Evolutionary conservation across 2,329 filamentous ascomycete species (phyloP).

Genomic region (Colletotrichum coccodes): DNA sequence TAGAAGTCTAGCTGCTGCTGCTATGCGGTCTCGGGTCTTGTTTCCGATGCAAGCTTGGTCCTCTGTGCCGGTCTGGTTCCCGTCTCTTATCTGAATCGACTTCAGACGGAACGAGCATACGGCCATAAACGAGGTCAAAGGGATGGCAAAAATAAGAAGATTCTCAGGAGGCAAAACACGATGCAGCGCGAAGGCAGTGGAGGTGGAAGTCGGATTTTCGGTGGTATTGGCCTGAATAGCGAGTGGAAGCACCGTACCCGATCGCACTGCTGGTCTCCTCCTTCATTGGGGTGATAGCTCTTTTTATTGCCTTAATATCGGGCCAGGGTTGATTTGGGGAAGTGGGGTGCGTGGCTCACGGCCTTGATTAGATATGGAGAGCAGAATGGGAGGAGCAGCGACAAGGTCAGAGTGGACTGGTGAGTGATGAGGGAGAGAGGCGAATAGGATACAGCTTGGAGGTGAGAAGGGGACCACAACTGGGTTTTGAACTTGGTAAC

Average conservation of each 20-base stretch:
- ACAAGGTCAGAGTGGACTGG: neutral
- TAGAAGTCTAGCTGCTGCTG: neutral
- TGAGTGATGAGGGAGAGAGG: conserved; percentile 6
- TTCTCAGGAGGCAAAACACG: neutral
- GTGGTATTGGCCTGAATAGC: conserved; percentile 10
- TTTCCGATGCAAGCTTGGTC: conserved; percentile 20
- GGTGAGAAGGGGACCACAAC: conserved; percentile 3
- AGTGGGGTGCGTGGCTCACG: conserved; percentile 30
- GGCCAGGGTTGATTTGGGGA: conserved; percentile 34
- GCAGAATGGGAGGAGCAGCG: neutral
- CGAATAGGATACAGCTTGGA: conserved; percentile 5
- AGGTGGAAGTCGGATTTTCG: neutral
- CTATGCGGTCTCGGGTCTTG: conserved; percentile 15
- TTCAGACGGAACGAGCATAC: neutral
- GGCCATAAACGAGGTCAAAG: neutral
- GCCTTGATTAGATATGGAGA: conserved; percentile 4
- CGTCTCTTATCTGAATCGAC: neutral
- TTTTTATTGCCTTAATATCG: conserved; percentile 30
- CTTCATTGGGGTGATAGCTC: conserved; percentile 31
- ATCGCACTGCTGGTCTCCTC: conserved; percentile 19
- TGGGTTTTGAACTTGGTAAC: neutral
- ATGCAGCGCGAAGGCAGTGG: neutral
- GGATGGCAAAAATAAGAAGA: neutral
- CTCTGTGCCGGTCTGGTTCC: neutral
- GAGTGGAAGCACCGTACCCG: conserved; percentile 18